Conservation (phyloP, 345 rosid genomes). For the Pistacia atlantica region DNA sequence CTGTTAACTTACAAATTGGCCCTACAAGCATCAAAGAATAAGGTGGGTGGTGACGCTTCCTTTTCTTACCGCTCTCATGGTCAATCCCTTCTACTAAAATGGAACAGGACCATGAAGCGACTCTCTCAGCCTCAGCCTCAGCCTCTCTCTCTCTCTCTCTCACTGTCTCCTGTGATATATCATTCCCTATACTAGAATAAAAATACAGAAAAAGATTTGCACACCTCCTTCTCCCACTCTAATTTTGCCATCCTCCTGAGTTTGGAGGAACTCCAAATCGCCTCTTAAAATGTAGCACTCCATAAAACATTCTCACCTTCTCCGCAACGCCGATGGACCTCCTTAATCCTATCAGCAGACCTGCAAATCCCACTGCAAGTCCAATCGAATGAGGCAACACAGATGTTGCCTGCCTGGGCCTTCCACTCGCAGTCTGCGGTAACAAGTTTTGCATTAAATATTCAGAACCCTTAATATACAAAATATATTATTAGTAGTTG, state of each 20-base stretch:
- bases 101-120: slow-evolving; percentile 30
- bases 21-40: slow-evolving; percentile 47
- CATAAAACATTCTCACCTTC: slow-evolving; percentile 91
- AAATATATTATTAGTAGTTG: not conserved
- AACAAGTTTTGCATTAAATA: not conserved
- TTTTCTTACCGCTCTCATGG: slow-evolving; percentile 19
- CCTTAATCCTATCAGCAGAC: slow-evolving; percentile 83
- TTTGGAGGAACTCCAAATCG: slow-evolving; percentile 29
- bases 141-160: slow-evolving; percentile 25
- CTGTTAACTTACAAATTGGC: slow-evolving; percentile 47
- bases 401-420: slow-evolving; percentile 95
- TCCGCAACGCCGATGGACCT: slow-evolving; percentile 90
- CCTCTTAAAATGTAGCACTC: slow-evolving; percentile 66
- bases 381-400: slow-evolving; percentile 98
- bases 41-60: slow-evolving; percentile 21
- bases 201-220: slow-evolving; percentile 23
- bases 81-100: slow-evolving; percentile 36
- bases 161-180: slow-evolving; percentile 15
- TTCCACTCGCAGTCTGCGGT: slow-evolving; percentile 93
- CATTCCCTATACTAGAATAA: slow-evolving; percentile 27
- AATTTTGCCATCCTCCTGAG: slow-evolving; percentile 37
- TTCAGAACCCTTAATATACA: not conserved
- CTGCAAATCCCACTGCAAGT: slow-evolving; percentile 96
- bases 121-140: slow-evolving; percentile 10
- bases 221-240: slow-evolving; percentile 11